phyloP scores from a whole-genome alignment of 2,329 filamentous ascomycete genomes.

The Penicillium rolfsii region DNA sequence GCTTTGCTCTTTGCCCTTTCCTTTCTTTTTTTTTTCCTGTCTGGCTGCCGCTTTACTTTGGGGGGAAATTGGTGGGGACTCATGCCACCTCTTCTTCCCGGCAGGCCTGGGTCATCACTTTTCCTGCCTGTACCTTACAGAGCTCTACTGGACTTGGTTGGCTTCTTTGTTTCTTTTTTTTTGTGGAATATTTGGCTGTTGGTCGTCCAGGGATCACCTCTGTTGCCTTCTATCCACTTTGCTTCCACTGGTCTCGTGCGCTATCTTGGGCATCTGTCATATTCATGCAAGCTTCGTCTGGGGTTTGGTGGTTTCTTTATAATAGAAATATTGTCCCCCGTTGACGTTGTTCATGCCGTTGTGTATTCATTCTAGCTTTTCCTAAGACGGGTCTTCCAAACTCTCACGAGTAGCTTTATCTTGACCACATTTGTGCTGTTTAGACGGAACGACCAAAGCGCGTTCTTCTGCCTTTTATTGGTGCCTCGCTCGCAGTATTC shows the following conservation, averaged over 20 bases:
- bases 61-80: slow-evolving; percentile 9
- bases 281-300: slow-evolving; percentile 26
- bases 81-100: slow-evolving; percentile 24
- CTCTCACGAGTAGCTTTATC: neutral
- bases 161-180: slow-evolving; percentile 29
- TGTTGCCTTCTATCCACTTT: slow-evolving; percentile 26
- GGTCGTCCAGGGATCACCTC: slow-evolving; percentile 31
- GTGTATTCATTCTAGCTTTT: neutral
- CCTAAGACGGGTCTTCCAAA: slow-evolving; percentile 3
- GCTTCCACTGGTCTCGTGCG: slow-evolving; percentile 38
- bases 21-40: slow-evolving; percentile 25
- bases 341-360: slow-evolving; percentile 20
- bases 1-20: slow-evolving; percentile 17
- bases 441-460: neutral
- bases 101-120: slow-evolving; percentile 25
- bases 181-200: slow-evolving; percentile 34
- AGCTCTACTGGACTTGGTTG: slow-evolving; percentile 26
- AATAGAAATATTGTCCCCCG: slow-evolving; percentile 29
- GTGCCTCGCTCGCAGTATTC: neutral
- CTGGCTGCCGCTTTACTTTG: slow-evolving; percentile 16
- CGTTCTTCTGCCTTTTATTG: neutral
- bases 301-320: slow-evolving; percentile 25
- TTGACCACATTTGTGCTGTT: neutral
- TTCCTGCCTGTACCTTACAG: slow-evolving; percentile 32
- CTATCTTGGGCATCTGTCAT: slow-evolving; percentile 29